phyloP scores from a whole-genome alignment of 1,139 yeast species.

The Zygoascus sp. region DNA sequence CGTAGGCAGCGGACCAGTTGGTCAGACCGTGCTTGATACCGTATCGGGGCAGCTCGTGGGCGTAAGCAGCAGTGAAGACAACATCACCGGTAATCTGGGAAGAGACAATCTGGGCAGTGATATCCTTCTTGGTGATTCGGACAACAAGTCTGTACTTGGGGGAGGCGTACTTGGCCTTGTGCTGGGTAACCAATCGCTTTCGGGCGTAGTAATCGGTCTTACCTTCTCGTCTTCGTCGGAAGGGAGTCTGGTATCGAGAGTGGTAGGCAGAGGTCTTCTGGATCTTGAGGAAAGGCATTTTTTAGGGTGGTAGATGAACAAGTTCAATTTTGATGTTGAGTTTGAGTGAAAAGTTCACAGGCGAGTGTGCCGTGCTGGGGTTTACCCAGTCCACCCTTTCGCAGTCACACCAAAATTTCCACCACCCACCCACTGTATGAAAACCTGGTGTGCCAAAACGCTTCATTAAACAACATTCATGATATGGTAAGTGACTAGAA shows the following conservation, averaged over 20 bases:
- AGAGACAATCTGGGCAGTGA: constrained; percentile 94
- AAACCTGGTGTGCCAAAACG: neutral
- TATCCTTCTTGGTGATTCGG: constrained; percentile 99
- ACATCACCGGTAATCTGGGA: constrained; percentile 97
- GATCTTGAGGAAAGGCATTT: constrained; percentile 73
- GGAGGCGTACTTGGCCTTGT: constrained; percentile 99
- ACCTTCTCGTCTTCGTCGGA: constrained; percentile 99
- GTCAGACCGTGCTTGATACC: constrained; percentile 99
- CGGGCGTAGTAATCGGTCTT: constrained; percentile 99
- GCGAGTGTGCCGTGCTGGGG: neutral
- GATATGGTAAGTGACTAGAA: constrained; percentile 12
- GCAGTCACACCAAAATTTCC: neutral
- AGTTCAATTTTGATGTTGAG: neutral
- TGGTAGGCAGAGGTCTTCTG: constrained; percentile 89
- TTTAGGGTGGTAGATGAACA: constrained; percentile 21
- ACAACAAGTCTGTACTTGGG: constrained; percentile 99
- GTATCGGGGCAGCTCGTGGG: constrained; percentile 97
- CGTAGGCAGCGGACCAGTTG: constrained; percentile 99
- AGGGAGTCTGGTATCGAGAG: constrained; percentile 99
- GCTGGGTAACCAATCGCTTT: constrained; percentile 99
- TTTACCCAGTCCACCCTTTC: neutral
- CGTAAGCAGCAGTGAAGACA: constrained; percentile 96
- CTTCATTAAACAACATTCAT: neutral
- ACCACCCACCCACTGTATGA: neutral
- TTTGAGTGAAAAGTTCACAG: neutral